Evolutionary conservation across 2,329 filamentous ascomycete species (phyloP).

Genomic region (Scedosporium apiospermum): DNA sequence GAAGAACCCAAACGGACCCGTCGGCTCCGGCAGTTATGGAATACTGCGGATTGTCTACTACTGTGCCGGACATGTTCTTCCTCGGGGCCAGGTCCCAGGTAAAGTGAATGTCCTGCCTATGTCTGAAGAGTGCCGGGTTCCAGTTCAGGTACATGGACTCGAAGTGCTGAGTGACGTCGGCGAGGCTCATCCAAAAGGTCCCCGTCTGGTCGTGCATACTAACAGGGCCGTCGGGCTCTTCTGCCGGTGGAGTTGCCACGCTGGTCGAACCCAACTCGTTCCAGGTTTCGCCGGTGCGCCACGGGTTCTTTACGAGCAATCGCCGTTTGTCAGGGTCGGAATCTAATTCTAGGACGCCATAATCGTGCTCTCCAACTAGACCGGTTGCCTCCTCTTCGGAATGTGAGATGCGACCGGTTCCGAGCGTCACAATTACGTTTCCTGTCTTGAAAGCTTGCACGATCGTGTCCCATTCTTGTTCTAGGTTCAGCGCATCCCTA

Average conservation of each 20-base stretch:
- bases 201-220: conserved; percentile 34
- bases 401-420: conserved; percentile 71
- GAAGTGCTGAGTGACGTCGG: conserved; percentile 83
- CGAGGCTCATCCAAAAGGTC: conserved; percentile 89
- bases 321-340: conserved; percentile 49
- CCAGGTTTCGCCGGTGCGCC: conserved; percentile 51
- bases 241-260: neutral
- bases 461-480: conserved; percentile 69
- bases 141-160: conserved; percentile 96
- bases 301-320: conserved; percentile 89
- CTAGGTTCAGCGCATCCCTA: conserved; percentile 68
- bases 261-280: conserved; percentile 28
- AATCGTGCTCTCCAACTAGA: conserved; percentile 84
- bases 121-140: conserved; percentile 76
- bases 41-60: conserved; percentile 63
- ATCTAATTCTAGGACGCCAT: conserved; percentile 78
- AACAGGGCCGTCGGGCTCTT: neutral
- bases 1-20: conserved; percentile 69
- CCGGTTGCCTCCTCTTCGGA: conserved; percentile 74
- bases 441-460: conserved; percentile 64
- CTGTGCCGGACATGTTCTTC: conserved; percentile 39
- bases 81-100: conserved; percentile 58
- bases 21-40: conserved; percentile 49
- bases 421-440: conserved; percentile 80
- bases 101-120: conserved; percentile 85